Percentiles rank a stretch among this genome's conserved stretches.
Evolutionary conservation across 768 basidiomycete species (phyloP).

Genomic region (Auricularia sp.): DNA sequence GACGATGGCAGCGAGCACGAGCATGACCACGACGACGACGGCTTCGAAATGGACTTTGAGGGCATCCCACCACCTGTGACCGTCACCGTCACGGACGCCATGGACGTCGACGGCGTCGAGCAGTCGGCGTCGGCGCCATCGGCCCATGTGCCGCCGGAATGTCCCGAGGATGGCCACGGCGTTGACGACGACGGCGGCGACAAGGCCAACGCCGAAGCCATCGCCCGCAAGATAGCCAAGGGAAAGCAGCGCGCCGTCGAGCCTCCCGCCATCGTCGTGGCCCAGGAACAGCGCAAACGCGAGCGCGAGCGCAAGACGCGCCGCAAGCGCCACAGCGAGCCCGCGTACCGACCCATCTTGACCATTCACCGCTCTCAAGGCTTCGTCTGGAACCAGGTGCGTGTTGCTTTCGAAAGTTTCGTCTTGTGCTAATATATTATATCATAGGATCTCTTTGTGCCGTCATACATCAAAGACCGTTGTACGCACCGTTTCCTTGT

Average conservation of each 20-base stretch:
- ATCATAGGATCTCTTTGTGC: slow-evolving; percentile 70
- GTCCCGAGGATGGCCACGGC: slow-evolving; percentile 23
- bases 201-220: slow-evolving; percentile 8
- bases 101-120: not conserved
- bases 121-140: not conserved
- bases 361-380: slow-evolving; percentile 83
- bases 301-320: slow-evolving; percentile 21
- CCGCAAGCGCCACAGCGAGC: slow-evolving; percentile 36
- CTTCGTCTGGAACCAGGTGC: slow-evolving; percentile 85
- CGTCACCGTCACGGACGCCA: not conserved
- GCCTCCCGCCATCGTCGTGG: slow-evolving; percentile 42
- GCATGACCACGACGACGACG: slow-evolving; percentile 23
- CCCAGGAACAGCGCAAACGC: slow-evolving; percentile 21
- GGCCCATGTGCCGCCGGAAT: not conserved
- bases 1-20: slow-evolving; percentile 14
- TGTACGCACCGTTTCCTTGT: slow-evolving; percentile 42
- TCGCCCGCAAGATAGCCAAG: slow-evolving; percentile 35
- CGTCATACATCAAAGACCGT: slow-evolving; percentile 83
- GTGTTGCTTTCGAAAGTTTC: slow-evolving; percentile 14
- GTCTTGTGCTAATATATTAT: slow-evolving; percentile 7
- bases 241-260: slow-evolving; percentile 76
- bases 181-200: slow-evolving; percentile 10
- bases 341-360: slow-evolving; percentile 63
- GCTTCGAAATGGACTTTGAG: slow-evolving; percentile 5
- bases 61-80: not conserved